Evolutionary conservation across 202 grass and related monocot genomes (phyloP), one percentile per base, ranked within the genome.

Genomic region (Miscanthus sacchariflorus): DNA sequence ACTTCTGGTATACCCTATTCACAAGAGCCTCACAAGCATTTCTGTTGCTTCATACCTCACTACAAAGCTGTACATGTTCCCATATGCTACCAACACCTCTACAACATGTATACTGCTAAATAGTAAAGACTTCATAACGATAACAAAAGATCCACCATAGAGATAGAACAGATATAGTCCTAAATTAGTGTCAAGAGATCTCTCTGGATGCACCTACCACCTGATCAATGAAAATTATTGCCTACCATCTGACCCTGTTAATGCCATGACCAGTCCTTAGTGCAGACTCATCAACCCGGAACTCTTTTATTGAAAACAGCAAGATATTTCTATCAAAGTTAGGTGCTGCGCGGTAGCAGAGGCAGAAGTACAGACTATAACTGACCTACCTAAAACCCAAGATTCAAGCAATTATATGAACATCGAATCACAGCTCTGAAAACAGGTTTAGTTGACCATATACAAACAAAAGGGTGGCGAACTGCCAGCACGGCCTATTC

Each of bases 341-440:
- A 84, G 23, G 24, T 77, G 46, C 21, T 74, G 78, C n/a, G 28
- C 38, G 8, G 19, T 72, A 39, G 18, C 2, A 4, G 24, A 86
- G 56, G 39, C 27, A 49, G 27, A 76, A 14, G 82, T 82, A 88
- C 50, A 81, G 25, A 66, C 5, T 24, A 63, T 67, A 75, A 81
- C 33, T 66, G 9, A 76, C 50, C 17, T 46, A 72, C 24, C 14
- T 56, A 81, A 63, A 89, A 61, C 36, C 27, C 65, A 68, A 82
- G 13, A 78, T 82, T 78, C 14, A 91, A 65, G 65, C 52, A 48
- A 74, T 50, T 23, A 64, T 74, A 52, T 64, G 27, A 86, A 83
- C 42, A 66, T 79, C 67, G 54, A 85, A 84, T 64, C 21, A 64
- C 35, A 10, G 25, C 38, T 65, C 25, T 44, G 24, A 46, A 75